Base-by-base conservation (phyloP, 768 basidiomycete species). In the Tulasnella sp. region DNA sequence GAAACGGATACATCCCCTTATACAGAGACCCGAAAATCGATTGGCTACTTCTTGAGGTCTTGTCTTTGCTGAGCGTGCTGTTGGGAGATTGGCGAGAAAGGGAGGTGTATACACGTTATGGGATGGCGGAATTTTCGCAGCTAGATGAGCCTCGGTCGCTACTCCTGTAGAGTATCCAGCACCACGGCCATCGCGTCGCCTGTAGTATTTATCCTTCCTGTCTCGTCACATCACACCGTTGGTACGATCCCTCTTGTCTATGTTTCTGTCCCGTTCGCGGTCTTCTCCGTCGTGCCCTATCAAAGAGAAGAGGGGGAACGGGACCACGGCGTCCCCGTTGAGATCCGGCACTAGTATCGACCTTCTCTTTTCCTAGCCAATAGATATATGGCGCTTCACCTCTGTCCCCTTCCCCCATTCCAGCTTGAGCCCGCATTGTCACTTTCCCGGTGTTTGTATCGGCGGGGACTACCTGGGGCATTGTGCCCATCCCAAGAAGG, bases 401-500 rank as follows among this genome's bases (percentile, higher is more conserved):
- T 79, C 79, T 30, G 69, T 65, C 26, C 42, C 30, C 29, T 13
- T 13, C 38, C 65, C 67, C 26, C 53, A 55, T 32, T 77, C 73
- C 34, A 60, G 61, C 51, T 58, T 27, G 9, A 61, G 5, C 62
- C 64, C 41, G 72, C 72, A 60, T 71, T 29, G 64, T 64, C n/a
- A n/a, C n/a, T n/a, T 47, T 61, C 52, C 32, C 63, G 55, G 51
- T 13, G 53, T n/a, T 61, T 64, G 19, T 64, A 82, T 60, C 89
- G 85, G 3, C 80, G 77, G 0, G 79, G 76, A 66, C 86, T 83
- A 64, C 78, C 78, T 66, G 94, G 43, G 42, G 87, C 68, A 96
- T 98, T 2, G 96, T 96, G 1, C 96, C 94, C 26, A 99, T 86
- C 0, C 95, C 96, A 9, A 98, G 73, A 10, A 97, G 71, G 0